These are phyloP conservation scores for Penicillium concentricum DNA, from an alignment of 2,329 filamentous ascomycete genomes.

Conservation along the genomic window DNA sequence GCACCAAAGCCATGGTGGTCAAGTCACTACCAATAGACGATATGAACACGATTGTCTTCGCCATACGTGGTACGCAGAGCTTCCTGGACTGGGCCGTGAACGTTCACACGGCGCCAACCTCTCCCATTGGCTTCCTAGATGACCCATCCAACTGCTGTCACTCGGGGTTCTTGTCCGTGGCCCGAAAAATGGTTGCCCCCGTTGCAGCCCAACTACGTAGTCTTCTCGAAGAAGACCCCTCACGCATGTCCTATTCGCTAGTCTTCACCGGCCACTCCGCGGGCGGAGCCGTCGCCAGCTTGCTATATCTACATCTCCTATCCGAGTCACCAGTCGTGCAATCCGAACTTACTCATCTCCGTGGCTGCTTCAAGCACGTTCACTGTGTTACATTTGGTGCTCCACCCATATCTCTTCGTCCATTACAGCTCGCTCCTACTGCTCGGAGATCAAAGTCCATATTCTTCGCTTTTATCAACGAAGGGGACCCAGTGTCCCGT, in stretches of 20 bases:
- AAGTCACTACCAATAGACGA: conserved; percentile 77
- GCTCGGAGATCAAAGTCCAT: conserved; percentile 61
- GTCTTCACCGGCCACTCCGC: conserved; percentile 85
- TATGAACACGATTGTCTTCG: conserved; percentile 76
- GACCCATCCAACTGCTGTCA: conserved; percentile 77
- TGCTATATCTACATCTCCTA: conserved; percentile 82
- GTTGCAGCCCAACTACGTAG: conserved; percentile 69
- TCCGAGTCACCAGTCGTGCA: conserved; percentile 37
- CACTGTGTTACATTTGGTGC: conserved; percentile 87
- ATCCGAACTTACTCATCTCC: conserved; percentile 69
- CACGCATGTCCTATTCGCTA: conserved; percentile 64
- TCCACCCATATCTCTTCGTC: conserved; percentile 71
- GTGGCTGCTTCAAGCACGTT: conserved; percentile 70
- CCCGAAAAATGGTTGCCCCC: conserved; percentile 70
- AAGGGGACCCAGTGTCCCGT: conserved; percentile 76
- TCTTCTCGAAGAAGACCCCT: conserved; percentile 70
- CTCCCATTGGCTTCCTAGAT: conserved; percentile 71
- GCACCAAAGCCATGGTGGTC: conserved; percentile 83
- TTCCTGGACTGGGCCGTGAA: conserved; percentile 89
- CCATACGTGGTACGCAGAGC: conserved; percentile 75
- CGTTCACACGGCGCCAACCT: conserved; percentile 65
- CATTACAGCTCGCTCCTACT: conserved; percentile 60
- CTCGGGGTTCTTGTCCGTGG: conserved; percentile 74
- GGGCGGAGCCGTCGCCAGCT: conserved; percentile 75
- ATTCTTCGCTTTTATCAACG: conserved; percentile 79